Conservation (phyloP, 2,329 filamentous ascomycete genomes). For the Stemphylium lycopersici region DNA sequence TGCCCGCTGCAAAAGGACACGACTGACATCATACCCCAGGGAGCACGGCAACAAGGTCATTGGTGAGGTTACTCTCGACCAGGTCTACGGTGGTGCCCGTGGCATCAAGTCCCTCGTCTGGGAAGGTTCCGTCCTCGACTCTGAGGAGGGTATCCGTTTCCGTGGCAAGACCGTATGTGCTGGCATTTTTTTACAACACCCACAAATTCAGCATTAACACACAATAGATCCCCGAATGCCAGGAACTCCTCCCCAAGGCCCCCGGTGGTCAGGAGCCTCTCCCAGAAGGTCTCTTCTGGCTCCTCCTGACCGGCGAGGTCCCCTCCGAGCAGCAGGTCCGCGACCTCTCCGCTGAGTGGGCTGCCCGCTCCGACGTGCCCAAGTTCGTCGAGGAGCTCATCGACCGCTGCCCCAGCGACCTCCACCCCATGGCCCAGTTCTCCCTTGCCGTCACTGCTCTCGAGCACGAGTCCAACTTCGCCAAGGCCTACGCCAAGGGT, state of each 20-base stretch:
- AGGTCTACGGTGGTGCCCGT: slow-evolving; percentile 98
- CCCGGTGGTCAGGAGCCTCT: slow-evolving; percentile 96
- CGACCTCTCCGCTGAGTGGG: slow-evolving; percentile 98
- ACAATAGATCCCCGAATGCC: slow-evolving; percentile 87
- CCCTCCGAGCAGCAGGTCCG: slow-evolving; percentile 98
- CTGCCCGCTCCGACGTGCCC: slow-evolving; percentile 93
- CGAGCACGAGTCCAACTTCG: slow-evolving; percentile 96
- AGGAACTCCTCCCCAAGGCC: slow-evolving; percentile 95
- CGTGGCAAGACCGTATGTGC: slow-evolving; percentile 82
- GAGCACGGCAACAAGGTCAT: slow-evolving; percentile 94
- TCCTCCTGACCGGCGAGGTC: slow-evolving; percentile 96
- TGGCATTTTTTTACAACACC: background rate
- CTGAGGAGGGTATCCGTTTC: slow-evolving; percentile 99
- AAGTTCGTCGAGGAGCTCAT: slow-evolving; percentile 99
- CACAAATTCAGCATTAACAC: slow-evolving; percentile 29
- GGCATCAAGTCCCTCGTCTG: slow-evolving; percentile 98
- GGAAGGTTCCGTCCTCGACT: slow-evolving; percentile 94
- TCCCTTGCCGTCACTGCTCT: slow-evolving; percentile 96
- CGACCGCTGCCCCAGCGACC: slow-evolving; percentile 97
- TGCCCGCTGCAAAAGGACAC: slow-evolving; percentile 11
- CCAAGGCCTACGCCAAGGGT: slow-evolving; percentile 98
- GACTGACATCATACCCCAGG: slow-evolving; percentile 58
- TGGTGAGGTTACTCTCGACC: slow-evolving; percentile 97
- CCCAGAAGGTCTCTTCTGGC: slow-evolving; percentile 99
- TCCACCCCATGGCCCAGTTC: slow-evolving; percentile 99